phyloP scores from a whole-genome alignment of 805 yeast genomes.

The Kuraishia floccosa region DNA sequence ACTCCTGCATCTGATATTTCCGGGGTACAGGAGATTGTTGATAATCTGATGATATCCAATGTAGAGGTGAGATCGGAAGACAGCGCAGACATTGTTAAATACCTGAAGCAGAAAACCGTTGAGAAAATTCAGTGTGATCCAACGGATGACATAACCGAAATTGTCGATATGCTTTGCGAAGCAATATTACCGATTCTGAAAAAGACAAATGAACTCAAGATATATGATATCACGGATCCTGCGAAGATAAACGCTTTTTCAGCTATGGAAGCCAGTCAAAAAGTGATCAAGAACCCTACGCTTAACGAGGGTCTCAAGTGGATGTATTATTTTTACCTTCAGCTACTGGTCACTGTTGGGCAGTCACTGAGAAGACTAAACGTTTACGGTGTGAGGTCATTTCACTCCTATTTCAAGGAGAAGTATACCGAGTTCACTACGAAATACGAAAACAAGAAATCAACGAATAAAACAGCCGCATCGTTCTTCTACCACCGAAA shows the following conservation, averaged over 20 bases:
- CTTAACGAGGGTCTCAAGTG: constrained; percentile 65
- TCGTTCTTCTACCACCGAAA: constrained; percentile 44
- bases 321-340: constrained; percentile 53
- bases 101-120: constrained; percentile 59
- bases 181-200: constrained; percentile 60
- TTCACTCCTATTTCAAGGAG: constrained; percentile 53
- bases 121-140: constrained; percentile 46
- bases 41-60: constrained; percentile 59
- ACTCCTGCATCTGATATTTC: constrained; percentile 89
- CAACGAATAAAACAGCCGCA: constrained; percentile 52
- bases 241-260: constrained; percentile 55
- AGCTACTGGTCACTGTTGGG: constrained; percentile 59
- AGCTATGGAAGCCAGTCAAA: constrained; percentile 59
- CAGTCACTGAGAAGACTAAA: constrained; percentile 58
- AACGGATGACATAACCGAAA: constrained; percentile 41
- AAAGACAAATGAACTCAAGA: constrained; percentile 50
- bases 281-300: constrained; percentile 37
- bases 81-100: constrained; percentile 67
- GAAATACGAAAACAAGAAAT: constrained; percentile 43
- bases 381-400: constrained; percentile 75
- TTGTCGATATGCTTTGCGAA: constrained; percentile 41
- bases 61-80: constrained; percentile 83
- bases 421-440: constrained; percentile 47
- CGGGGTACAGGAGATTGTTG: constrained; percentile 78
- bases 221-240: constrained; percentile 60